These are phyloP conservation scores for Nigrospora osmanthi DNA, from an alignment of 2,329 filamentous ascomycete genomes.

Conservation along the genomic window DNA sequence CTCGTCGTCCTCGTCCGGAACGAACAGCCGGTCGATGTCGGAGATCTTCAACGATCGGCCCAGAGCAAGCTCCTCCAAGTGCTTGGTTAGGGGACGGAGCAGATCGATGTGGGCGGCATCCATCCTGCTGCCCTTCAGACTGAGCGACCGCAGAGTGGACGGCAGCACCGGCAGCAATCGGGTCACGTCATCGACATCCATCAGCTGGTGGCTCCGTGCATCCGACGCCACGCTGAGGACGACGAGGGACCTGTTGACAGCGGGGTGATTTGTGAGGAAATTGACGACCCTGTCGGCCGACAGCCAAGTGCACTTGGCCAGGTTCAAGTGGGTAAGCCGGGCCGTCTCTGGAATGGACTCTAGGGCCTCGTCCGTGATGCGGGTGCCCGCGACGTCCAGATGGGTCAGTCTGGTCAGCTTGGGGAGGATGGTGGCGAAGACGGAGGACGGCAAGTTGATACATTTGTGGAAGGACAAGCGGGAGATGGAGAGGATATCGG, in stretches of 20 bases:
- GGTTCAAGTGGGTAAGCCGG: constrained; percentile 66
- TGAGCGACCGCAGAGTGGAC: constrained; percentile 61
- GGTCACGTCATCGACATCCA: constrained; percentile 58
- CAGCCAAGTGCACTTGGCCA: constrained; percentile 67
- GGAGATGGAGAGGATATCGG: constrained; percentile 49
- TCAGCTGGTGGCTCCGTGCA: constrained; percentile 61
- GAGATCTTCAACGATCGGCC: constrained; percentile 58
- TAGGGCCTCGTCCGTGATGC: constrained; percentile 65
- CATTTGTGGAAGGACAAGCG: constrained; percentile 74
- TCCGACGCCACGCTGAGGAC: constrained; percentile 70
- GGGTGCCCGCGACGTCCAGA: constrained; percentile 71
- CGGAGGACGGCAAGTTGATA: constrained; percentile 56
- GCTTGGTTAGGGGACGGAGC: constrained; percentile 58
- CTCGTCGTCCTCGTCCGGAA: constrained; percentile 31
- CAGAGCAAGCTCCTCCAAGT: constrained; percentile 69
- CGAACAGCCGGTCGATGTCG: constrained; percentile 60
- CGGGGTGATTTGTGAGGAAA: constrained; percentile 65
- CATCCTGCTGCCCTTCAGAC: constrained; percentile 68
- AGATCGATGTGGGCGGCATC: constrained; percentile 53
- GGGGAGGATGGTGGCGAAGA: constrained; percentile 66
- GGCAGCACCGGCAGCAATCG: constrained; percentile 60
- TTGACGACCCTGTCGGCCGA: constrained; percentile 59
- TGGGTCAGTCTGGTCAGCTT: constrained; percentile 64
- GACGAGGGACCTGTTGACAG: constrained; percentile 54
- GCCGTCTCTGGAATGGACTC: constrained; percentile 64